phyloP scores from a whole-genome alignment of 345 rosid species.

The Gossypium rotundifolium region DNA sequence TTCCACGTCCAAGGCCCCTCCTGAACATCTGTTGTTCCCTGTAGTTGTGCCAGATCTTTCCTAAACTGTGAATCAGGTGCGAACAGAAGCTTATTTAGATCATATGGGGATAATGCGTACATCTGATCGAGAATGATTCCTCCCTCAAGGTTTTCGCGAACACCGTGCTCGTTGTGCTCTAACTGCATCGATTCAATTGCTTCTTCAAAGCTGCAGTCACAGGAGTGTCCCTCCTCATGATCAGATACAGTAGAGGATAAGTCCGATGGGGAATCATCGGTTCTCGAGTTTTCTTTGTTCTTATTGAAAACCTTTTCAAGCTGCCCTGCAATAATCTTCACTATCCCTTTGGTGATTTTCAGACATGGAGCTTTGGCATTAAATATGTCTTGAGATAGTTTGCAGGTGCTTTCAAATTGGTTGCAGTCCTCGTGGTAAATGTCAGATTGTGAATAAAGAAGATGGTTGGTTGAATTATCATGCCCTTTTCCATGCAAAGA shows the following conservation, averaged over 20 bases:
- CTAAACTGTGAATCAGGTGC: constrained; percentile 59
- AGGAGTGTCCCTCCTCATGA: constrained; percentile 47
- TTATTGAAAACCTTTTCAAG: constrained; percentile 59
- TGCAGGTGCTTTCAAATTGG: constrained; percentile 27
- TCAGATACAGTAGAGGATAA: constrained; percentile 43
- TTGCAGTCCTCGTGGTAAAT: constrained; percentile 20
- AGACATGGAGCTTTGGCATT: constrained; percentile 32
- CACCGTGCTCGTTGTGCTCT: constrained; percentile 33
- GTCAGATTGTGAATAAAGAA: constrained; percentile 27
- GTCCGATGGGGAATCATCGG: constrained; percentile 35
- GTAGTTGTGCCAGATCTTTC: constrained; percentile 60
- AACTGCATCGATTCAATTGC: constrained; percentile 50
- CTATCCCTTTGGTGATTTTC: constrained; percentile 52
- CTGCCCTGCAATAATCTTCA: constrained; percentile 43
- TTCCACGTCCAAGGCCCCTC: constrained; percentile 71
- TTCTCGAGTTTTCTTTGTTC: constrained; percentile 38
- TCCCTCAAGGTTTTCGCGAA: constrained; percentile 67
- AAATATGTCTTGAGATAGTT: constrained; percentile 23
- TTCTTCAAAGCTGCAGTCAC: constrained; percentile 54
- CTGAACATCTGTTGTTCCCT: constrained; percentile 55
- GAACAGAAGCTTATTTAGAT: constrained; percentile 66
- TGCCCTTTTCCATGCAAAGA: constrained; percentile 49
- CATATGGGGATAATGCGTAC: constrained; percentile 31
- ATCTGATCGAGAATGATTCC: constrained; percentile 67
- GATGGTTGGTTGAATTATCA: constrained; percentile 21